Evolutionary conservation across 2,329 filamentous ascomycete genomes (phyloP).

Genomic region (Xylaria sp.): DNA sequence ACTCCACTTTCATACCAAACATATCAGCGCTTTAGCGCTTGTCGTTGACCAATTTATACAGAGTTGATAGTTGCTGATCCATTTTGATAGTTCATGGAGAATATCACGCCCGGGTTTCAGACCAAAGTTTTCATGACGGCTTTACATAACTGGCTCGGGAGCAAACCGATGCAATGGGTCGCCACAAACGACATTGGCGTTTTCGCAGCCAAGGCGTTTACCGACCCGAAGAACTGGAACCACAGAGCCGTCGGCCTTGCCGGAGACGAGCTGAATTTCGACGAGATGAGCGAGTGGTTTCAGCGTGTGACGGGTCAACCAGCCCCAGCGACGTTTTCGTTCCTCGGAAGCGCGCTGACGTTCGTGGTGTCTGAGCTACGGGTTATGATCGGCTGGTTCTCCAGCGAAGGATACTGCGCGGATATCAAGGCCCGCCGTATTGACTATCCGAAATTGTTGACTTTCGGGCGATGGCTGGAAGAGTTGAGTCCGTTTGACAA

Average conservation of each 20-base stretch:
- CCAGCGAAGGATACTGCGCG: constrained; percentile 50
- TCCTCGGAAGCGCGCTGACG: constrained; percentile 49
- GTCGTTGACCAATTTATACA: too few species aligned
- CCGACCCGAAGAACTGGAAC: constrained; percentile 51
- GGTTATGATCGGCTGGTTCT: constrained; percentile 52
- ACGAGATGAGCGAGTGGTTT: constrained; percentile 46
- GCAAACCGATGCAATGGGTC: constrained; percentile 55
- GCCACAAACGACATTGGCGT: constrained; percentile 57
- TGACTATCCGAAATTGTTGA: constrained; percentile 49
- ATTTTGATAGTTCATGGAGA: constrained; percentile 64
- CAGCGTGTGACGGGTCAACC: constrained; percentile 45
- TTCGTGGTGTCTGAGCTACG: constrained; percentile 47
- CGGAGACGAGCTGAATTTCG: constrained; percentile 57
- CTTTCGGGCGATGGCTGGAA: constrained; percentile 49
- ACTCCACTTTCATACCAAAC: background rate
- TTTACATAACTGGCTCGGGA: constrained; percentile 47
- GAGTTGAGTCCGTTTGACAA: constrained; percentile 47
- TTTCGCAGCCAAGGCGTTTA: constrained; percentile 57
- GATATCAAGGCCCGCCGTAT: constrained; percentile 46
- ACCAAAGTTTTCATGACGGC: constrained; percentile 53
- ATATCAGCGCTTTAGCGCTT: background rate
- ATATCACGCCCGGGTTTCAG: constrained; percentile 51
- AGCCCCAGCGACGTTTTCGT: constrained; percentile 45
- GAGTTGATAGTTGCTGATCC: constrained; percentile 10
- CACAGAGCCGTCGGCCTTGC: constrained; percentile 54